Percentiles rank a stretch among this genome's conserved stretches.
Conservation (phyloP, 2,329 filamentous ascomycete species). For the Aspergillus transmontanensis region DNA sequence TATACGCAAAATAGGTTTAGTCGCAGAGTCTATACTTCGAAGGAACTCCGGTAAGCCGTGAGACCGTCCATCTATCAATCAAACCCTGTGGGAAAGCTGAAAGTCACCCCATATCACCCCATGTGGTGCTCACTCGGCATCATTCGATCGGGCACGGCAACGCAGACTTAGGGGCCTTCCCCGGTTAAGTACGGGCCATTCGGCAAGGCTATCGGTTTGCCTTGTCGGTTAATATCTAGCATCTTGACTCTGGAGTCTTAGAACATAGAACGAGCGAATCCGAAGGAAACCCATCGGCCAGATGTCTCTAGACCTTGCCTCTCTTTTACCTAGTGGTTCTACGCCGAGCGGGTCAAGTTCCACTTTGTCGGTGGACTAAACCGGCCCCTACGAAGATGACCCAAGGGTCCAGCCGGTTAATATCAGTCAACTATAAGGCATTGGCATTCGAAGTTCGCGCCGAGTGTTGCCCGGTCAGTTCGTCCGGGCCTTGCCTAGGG, state of each 20-base stretch:
- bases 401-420: slow-evolving; percentile 6
- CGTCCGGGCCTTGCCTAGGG: neutral
- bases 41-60: neutral
- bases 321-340: neutral
- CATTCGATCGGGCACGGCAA: neutral
- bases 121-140: neutral
- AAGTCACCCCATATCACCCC: neutral
- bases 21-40: neutral
- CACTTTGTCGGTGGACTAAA: slow-evolving; percentile 3
- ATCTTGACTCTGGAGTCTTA: neutral
- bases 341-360: slow-evolving; percentile 8
- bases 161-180: neutral
- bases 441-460: neutral
- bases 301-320: neutral
- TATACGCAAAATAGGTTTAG: neutral
- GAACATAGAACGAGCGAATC: neutral
- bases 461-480: neutral
- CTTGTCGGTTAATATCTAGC: slow-evolving; percentile 1
- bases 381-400: neutral
- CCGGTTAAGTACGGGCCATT: neutral
- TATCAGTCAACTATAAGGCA: neutral
- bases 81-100: neutral
- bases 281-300: neutral
- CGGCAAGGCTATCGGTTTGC: neutral
- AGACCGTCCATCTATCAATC: neutral